Evolutionary conservation across 495 filamentous ascomycete species (phyloP).

Genomic region (Hyphodiscus hymeniophilus): DNA sequence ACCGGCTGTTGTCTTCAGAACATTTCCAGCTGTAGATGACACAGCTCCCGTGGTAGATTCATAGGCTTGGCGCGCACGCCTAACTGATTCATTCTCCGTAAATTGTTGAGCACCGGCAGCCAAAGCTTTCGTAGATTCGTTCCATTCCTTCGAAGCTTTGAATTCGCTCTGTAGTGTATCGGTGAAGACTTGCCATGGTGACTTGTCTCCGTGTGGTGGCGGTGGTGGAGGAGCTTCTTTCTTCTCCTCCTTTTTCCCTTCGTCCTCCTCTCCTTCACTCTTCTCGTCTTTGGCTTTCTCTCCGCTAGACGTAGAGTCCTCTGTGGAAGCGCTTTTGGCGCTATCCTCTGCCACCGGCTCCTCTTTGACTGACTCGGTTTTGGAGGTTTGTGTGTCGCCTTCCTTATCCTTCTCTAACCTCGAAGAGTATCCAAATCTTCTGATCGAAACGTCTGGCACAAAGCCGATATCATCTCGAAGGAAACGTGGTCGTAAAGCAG

Average conservation of each 20-base stretch:
- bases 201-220: slow-evolving; percentile 94
- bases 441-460: slow-evolving; percentile 26
- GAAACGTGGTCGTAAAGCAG: slow-evolving; percentile 37
- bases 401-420: slow-evolving; percentile 26
- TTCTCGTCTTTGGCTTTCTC: slow-evolving; percentile 41
- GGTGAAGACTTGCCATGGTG: slow-evolving; percentile 96
- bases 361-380: slow-evolving; percentile 24
- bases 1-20: slow-evolving; percentile 74
- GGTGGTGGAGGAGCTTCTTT: slow-evolving; percentile 68
- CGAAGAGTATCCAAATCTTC: slow-evolving; percentile 35
- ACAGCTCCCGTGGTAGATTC: slow-evolving; percentile 70
- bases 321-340: slow-evolving; percentile 25
- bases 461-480: slow-evolving; percentile 28
- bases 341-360: slow-evolving; percentile 36
- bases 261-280: slow-evolving; percentile 34
- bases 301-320: slow-evolving; percentile 25
- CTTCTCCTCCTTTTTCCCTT: slow-evolving; percentile 44
- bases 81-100: slow-evolving; percentile 88
- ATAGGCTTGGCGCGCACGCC: slow-evolving; percentile 78
- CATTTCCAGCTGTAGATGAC: slow-evolving; percentile 62
- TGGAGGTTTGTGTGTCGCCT: slow-evolving; percentile 1
- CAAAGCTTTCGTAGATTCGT: slow-evolving; percentile 92
- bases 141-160: slow-evolving; percentile 97
- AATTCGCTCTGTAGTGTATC: slow-evolving; percentile 90
- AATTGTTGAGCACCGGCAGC: slow-evolving; percentile 83